Base-by-base conservation (phyloP, 345 rosid species). In the Bruguiera gymnorhiza region DNA sequence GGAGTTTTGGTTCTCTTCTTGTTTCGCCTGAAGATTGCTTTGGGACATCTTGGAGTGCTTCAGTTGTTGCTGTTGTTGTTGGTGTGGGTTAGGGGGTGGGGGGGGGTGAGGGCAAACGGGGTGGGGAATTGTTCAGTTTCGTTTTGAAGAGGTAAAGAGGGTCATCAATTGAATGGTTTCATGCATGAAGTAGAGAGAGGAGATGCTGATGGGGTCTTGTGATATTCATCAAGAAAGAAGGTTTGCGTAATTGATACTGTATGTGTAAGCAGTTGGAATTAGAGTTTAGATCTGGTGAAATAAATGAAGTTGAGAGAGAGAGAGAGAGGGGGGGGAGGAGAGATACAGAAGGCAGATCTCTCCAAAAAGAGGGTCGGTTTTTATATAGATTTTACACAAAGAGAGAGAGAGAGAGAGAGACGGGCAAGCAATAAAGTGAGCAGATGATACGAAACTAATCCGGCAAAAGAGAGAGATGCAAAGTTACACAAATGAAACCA, bases 151-250 rank as follows among this genome's bases (percentile, higher is more conserved):
- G 81, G 87, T 70, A 83, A 80, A 63, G 81, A 76, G 71, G 61
- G 63, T 55, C 62, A 76, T 56, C 60, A 56, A 84, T 80, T 86
- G 86, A 88, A 80, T 82, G 85, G 80, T 72, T 72, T 83, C 91
- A 86, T 86, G 86, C 85, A 84, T 18, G 73, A 77, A 74, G 62
- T 62, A 16, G 64, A 8, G 55, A 29, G n/a, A 48, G 20, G 55
- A 32, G 55, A 51, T 20, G 77, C 60, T 66, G 78, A 80, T 64
- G 78, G 72, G 76, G 61, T 60, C 88, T 73, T 88, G 93, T 88
- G 93, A 88, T 73, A 58, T 70, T 76, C 85, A 83, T 88, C 83
- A 88, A 83, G 62, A 76, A 43, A 68, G 80, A 50, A 10, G 60
- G 30, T 20, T 24, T 56, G 26, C 29, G 29, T 56, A 24, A 24